Conservation (phyloP, 1,284 basidiomycete species). For the Rhizoctonia solani region DNA sequence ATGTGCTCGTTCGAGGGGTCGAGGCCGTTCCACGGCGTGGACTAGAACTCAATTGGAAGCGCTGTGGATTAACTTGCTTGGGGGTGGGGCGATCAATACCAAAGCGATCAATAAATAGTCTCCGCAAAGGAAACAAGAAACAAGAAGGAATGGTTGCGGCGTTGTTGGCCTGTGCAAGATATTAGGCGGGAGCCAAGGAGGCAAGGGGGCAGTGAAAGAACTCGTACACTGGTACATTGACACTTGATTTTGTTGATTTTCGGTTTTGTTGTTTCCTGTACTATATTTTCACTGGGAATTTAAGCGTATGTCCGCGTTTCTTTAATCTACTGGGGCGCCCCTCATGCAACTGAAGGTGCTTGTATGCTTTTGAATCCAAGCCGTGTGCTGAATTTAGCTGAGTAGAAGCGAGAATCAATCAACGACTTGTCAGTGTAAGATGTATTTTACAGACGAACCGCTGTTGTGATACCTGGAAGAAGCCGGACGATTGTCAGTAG, state of each 20-base stretch:
- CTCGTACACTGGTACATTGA: too few species aligned
- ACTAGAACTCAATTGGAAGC: conserved; percentile 11
- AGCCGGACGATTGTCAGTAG: neutral
- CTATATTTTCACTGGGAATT: too few species aligned
- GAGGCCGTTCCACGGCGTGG: conserved; percentile 8
- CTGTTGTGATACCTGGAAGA: conserved; percentile 26
- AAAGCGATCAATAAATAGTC: conserved; percentile 6
- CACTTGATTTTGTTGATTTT: too few species aligned
- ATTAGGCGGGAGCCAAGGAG: conserved; percentile 10
- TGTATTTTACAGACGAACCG: neutral
- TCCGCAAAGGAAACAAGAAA: neutral
- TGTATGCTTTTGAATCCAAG: too few species aligned
- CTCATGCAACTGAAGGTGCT: too few species aligned
- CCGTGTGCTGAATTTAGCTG: conserved; percentile 73
- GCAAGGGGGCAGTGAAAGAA: neutral
- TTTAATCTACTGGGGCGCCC: too few species aligned
- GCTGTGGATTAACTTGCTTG: conserved; percentile 6
- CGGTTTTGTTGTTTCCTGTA: neutral
- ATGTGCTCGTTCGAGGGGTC: conserved; percentile 42
- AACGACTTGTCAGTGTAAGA: neutral
- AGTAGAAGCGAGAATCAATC: conserved; percentile 49
- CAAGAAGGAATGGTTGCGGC: neutral
- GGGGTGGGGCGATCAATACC: neutral
- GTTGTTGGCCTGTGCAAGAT: conserved; percentile 1
- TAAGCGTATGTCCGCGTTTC: too few species aligned